A percentile compares a stretch with the other conserved stretches of the same genome.
Conservation (phyloP, 1,284 basidiomycete genomes). For the Hypsizygus ulmarius region DNA sequence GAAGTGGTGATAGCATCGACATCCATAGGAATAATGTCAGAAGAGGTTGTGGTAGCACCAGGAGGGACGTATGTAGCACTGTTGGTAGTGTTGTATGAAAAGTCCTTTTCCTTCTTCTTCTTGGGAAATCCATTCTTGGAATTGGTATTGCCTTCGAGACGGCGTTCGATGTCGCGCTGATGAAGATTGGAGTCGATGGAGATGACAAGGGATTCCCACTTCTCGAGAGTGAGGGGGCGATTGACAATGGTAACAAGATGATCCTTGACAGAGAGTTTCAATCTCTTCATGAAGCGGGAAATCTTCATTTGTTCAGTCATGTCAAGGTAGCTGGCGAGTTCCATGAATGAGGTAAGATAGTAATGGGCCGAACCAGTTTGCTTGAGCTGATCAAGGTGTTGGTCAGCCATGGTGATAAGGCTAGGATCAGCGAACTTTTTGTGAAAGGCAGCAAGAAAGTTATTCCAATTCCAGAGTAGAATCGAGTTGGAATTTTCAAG, state of each 20-base stretch:
- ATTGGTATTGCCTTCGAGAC: too few relatives aligned
- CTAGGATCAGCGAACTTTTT: conserved; percentile 28
- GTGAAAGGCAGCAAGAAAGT: conserved; percentile 23
- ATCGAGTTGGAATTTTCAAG: conserved; percentile 6
- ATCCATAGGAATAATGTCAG: conserved; percentile 12
- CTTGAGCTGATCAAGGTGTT: conserved; percentile 22
- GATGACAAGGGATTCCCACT: conserved; percentile 1
- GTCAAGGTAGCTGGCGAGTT: conserved; percentile 23
- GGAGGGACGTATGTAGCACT: neutral
- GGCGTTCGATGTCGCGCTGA: conserved; percentile 4
- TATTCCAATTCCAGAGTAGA: conserved; percentile 20
- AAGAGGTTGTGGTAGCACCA: neutral
- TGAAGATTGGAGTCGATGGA: conserved; percentile 2
- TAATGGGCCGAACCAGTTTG: conserved; percentile 25
- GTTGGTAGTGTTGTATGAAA: conserved; percentile 20
- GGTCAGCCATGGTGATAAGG: conserved; percentile 18
- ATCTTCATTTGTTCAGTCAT: conserved; percentile 26
- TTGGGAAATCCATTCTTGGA: too few relatives aligned
- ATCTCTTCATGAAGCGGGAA: conserved; percentile 5
- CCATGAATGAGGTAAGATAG: conserved; percentile 25
- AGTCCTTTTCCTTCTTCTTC: neutral
- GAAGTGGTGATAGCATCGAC: conserved; percentile 19
- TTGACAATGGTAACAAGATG: neutral
- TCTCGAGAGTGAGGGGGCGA: neutral
- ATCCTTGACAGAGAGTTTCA: conserved; percentile 1